phyloP scores from a whole-genome alignment of 371 early-diverging fungal species.

The Rhizopus delemar region DNA sequence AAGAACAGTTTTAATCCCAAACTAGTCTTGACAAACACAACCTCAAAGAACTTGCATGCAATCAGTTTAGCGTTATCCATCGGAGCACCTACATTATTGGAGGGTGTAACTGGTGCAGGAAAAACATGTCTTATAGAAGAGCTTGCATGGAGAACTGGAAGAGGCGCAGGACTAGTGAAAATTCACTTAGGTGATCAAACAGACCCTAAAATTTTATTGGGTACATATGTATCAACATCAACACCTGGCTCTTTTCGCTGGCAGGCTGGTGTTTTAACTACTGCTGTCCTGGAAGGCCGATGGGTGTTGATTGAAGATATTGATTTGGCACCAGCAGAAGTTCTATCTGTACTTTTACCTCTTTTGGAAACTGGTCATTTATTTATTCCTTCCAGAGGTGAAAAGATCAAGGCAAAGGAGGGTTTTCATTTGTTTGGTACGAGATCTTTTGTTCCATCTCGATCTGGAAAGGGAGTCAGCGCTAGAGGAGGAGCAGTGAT shows the following conservation, averaged over 20 bases:
- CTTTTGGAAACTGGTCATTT: conserved; percentile 92
- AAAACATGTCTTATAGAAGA: conserved; percentile 95
- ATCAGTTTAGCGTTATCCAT: conserved; percentile 85
- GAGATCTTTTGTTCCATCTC: conserved; percentile 58
- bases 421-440: conserved; percentile 98
- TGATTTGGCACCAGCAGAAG: conserved; percentile 97
- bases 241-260: conserved; percentile 93
- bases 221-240: conserved; percentile 94
- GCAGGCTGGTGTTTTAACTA: conserved; percentile 96
- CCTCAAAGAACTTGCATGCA: conserved; percentile 69
- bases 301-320: conserved; percentile 99
- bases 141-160: conserved; percentile 76
- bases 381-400: conserved; percentile 94
- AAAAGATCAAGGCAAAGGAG: conserved; percentile 86
- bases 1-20: conserved; percentile 33
- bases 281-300: conserved; percentile 91
- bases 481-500: conserved; percentile 58
- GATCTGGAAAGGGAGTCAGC: conserved; percentile 47
- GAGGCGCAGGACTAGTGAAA: conserved; percentile 79
- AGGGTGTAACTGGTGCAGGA: conserved; percentile 93
- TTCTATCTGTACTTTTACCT: conserved; percentile 92
- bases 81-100: conserved; percentile 87
- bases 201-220: conserved; percentile 95
- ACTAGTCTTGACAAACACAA: conserved; percentile 76
- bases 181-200: conserved; percentile 99